Conservation (phyloP, 495 filamentous ascomycete species). For the Penicillium goetzii region DNA sequence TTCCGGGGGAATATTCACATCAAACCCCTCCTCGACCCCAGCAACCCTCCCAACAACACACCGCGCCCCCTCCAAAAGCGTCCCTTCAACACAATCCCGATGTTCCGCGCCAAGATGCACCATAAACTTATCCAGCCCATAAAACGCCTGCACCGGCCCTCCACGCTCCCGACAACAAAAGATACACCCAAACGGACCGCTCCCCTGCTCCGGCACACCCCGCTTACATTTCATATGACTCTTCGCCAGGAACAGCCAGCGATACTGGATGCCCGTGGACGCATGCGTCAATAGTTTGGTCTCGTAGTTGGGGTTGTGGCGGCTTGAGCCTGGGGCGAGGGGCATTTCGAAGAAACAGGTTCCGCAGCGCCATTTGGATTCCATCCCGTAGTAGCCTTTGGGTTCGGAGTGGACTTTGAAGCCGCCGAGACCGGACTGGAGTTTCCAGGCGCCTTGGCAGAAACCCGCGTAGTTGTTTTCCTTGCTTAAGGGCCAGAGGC, state of each 20-base stretch:
- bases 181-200: slow-evolving; percentile 47
- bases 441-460: slow-evolving; percentile 56
- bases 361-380: slow-evolving; percentile 44
- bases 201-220: slow-evolving; percentile 14
- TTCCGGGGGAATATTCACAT: slow-evolving; percentile 40
- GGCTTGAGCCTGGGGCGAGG: slow-evolving; percentile 14
- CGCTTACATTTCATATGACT: slow-evolving; percentile 42
- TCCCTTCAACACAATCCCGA: slow-evolving; percentile 22
- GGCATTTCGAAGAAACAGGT: slow-evolving; percentile 50
- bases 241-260: slow-evolving; percentile 57
- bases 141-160: slow-evolving; percentile 38
- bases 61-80: slow-evolving; percentile 32
- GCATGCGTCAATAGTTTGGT: slow-evolving; percentile 29
- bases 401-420: slow-evolving; percentile 42
- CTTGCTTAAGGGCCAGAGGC: slow-evolving; percentile 38
- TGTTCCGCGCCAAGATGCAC: slow-evolving; percentile 41
- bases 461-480: slow-evolving; percentile 52
- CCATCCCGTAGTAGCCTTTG: slow-evolving; percentile 37
- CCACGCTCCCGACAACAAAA: slow-evolving; percentile 49
- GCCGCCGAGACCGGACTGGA: slow-evolving; percentile 44
- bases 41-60: slow-evolving; percentile 41
- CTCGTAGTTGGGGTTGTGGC: slow-evolving; percentile 28
- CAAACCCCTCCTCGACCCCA: slow-evolving; percentile 39
- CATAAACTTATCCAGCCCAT: slow-evolving; percentile 47
- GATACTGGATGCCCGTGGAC: slow-evolving; percentile 46